These are phyloP conservation scores for Malbranchea cinnamomea DNA, from an alignment of 2,329 filamentous ascomycete species.

Conservation along the genomic window DNA sequence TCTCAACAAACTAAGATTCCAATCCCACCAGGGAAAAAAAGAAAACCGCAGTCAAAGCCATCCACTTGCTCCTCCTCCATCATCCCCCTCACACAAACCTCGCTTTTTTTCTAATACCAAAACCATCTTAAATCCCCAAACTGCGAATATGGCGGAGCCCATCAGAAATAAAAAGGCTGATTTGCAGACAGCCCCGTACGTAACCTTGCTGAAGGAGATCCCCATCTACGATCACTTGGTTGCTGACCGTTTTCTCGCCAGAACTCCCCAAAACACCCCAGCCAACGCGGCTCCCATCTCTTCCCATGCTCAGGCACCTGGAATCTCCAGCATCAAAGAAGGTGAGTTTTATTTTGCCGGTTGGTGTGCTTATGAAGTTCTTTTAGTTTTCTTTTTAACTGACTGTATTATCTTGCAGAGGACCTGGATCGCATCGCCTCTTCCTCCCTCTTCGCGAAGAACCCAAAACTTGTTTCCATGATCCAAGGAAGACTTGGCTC, in stretches of 20 bases:
- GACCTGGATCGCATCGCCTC: slow-evolving; percentile 76
- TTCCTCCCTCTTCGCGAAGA: slow-evolving; percentile 86
- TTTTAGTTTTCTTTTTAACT: slow-evolving; percentile 7
- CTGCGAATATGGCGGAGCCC: slow-evolving; percentile 46
- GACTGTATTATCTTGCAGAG: slow-evolving; percentile 41
- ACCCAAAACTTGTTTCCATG: slow-evolving; percentile 89
- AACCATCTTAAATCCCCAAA: slow-evolving; percentile 7
- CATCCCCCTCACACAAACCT: slow-evolving; percentile 11
- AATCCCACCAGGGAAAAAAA: slow-evolving; percentile 20
- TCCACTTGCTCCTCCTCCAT: slow-evolving; percentile 4
- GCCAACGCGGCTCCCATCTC: slow-evolving; percentile 92
- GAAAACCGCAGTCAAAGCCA: slow-evolving; percentile 22
- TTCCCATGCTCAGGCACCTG: slow-evolving; percentile 90
- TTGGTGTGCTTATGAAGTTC: neutral
- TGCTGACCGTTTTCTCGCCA: slow-evolving; percentile 29
- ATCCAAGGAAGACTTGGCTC: slow-evolving; percentile 92
- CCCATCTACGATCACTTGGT: slow-evolving; percentile 14
- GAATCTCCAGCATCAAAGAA: slow-evolving; percentile 90
- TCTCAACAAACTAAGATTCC: no score
- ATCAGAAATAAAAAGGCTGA: slow-evolving; percentile 53
- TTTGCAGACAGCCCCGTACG: slow-evolving; percentile 49
- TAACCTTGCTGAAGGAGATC: slow-evolving; percentile 16
- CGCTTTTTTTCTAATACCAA: slow-evolving; percentile 11
- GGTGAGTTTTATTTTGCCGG: slow-evolving; percentile 43
- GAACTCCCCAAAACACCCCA: slow-evolving; percentile 96